A percentile compares a stretch with the other conserved stretches of the same genome.
These are phyloP conservation scores for Terfezia boudieri DNA, from an alignment of 495 filamentous ascomycete genomes.

Conservation along the genomic window DNA sequence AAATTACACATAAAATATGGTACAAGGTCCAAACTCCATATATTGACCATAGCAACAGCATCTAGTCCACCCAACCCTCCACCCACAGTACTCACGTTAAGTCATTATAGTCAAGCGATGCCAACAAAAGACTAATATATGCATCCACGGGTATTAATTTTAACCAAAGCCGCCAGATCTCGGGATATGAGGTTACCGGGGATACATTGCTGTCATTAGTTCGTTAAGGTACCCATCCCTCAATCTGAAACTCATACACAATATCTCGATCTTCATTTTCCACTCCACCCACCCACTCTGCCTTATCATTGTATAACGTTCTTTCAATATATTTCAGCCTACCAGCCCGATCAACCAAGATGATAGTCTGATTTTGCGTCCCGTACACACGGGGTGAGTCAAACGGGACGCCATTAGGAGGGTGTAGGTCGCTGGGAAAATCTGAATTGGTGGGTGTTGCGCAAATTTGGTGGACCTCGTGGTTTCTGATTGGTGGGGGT, in stretches of 20 bases:
- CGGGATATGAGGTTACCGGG: too few species aligned
- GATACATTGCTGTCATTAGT: too few species aligned
- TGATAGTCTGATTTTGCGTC: conserved; percentile 78
- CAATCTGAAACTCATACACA: conserved; percentile 43
- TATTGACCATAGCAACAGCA: too few species aligned
- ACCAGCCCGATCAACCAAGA: conserved; percentile 55
- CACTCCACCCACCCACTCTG: conserved; percentile 17
- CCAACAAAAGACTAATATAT: too few species aligned
- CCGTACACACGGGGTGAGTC: conserved; percentile 35
- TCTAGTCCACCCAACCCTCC: background rate
- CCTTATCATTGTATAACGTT: conserved; percentile 51
- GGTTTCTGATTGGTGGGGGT: background rate
- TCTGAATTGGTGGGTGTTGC: background rate
- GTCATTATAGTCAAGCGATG: background rate
- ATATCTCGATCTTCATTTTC: conserved; percentile 41
- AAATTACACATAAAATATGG: too few species aligned
- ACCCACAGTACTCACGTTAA: background rate
- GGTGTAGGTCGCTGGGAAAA: background rate
- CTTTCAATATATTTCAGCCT: conserved; percentile 65
- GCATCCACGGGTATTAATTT: too few species aligned
- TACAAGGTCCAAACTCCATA: too few species aligned
- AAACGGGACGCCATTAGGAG: background rate
- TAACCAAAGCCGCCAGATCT: too few species aligned
- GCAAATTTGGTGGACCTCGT: too few species aligned
- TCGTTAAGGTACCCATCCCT: conserved; percentile 20